Percentiles rank a stretch among this genome's conserved stretches.
Evolutionary conservation across 768 basidiomycete species (phyloP).

Genomic region (Auriscalpium vulgare): DNA sequence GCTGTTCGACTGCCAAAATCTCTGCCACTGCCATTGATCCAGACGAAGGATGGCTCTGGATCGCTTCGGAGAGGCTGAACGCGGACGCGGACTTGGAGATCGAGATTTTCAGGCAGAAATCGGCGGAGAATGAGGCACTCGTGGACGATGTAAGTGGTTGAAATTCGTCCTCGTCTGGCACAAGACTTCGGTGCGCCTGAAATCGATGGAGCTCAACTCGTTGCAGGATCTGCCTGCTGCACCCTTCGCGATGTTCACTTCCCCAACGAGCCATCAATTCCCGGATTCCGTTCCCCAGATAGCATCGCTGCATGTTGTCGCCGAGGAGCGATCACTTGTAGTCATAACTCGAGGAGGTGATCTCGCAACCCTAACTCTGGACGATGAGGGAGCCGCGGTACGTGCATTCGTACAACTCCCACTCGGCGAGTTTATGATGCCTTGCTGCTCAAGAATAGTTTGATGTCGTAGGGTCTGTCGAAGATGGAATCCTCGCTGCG

Average conservation of each 20-base stretch:
- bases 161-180: too few species aligned
- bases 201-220: not conserved
- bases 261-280: constrained; percentile 4
- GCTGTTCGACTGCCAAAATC: not conserved
- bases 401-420: constrained; percentile 13
- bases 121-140: not conserved
- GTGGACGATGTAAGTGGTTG: not conserved
- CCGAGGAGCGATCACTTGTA: constrained; percentile 58
- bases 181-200: not conserved
- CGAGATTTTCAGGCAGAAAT: constrained; percentile 4
- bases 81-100: constrained; percentile 12
- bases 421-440: not conserved
- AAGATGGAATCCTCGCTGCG: constrained; percentile 74
- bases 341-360: constrained; percentile 74
- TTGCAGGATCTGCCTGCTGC: constrained; percentile 1
- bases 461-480: constrained; percentile 83
- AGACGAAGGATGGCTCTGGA: constrained; percentile 10
- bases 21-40: constrained; percentile 6
- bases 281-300: constrained; percentile 26
- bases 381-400: constrained; percentile 40
- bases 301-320: constrained; percentile 46
- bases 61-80: constrained; percentile 11
- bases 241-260: constrained; percentile 8
- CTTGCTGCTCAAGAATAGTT: constrained; percentile 30
- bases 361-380: constrained; percentile 59